Evolutionary conservation across 108 stramenopile genomes (phyloP).

Genomic region (Fistulifera pelliculosa): DNA sequence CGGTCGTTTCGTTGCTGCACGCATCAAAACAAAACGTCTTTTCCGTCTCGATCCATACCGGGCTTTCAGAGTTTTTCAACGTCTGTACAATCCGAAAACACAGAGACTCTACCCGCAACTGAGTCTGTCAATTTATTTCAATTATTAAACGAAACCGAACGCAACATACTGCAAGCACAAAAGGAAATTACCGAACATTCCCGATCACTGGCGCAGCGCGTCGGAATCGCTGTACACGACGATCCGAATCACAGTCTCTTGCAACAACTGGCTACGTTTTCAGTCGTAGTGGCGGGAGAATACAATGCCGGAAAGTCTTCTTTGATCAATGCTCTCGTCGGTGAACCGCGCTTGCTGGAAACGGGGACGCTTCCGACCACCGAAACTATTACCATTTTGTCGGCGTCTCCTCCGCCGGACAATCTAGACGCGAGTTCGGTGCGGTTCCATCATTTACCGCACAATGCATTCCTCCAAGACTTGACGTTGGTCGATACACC

Average conservation of each 20-base stretch:
- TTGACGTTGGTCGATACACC: slow-evolving; percentile 78
- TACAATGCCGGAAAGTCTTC: slow-evolving; percentile 87
- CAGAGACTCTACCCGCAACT: too few relatives aligned
- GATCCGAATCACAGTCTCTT: slow-evolving; percentile 1
- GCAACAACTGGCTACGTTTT: slow-evolving; percentile 40
- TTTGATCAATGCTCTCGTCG: slow-evolving; percentile 73
- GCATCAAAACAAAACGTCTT: neutral
- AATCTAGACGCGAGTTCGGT: neutral
- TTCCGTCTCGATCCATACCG: neutral
- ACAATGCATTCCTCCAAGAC: slow-evolving; percentile 51
- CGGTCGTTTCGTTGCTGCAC: too few relatives aligned
- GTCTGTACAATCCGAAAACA: too few relatives aligned
- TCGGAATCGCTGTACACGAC: slow-evolving; percentile 25
- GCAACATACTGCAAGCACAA: slow-evolving; percentile 38
- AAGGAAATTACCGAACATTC: slow-evolving; percentile 36
- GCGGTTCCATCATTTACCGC: slow-evolving; percentile 18
- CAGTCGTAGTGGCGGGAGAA: slow-evolving; percentile 73
- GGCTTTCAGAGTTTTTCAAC: too few relatives aligned
- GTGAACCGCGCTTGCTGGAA: slow-evolving; percentile 51
- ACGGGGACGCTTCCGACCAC: slow-evolving; percentile 76
- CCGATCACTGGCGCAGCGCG: slow-evolving; percentile 32
- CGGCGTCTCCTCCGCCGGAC: slow-evolving; percentile 7
- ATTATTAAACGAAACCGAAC: slow-evolving; percentile 49
- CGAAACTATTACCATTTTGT: slow-evolving; percentile 58
- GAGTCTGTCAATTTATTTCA: too few relatives aligned